Conservation (phyloP, 2,329 filamentous ascomycete genomes). For the Xylariaceae sp. region DNA sequence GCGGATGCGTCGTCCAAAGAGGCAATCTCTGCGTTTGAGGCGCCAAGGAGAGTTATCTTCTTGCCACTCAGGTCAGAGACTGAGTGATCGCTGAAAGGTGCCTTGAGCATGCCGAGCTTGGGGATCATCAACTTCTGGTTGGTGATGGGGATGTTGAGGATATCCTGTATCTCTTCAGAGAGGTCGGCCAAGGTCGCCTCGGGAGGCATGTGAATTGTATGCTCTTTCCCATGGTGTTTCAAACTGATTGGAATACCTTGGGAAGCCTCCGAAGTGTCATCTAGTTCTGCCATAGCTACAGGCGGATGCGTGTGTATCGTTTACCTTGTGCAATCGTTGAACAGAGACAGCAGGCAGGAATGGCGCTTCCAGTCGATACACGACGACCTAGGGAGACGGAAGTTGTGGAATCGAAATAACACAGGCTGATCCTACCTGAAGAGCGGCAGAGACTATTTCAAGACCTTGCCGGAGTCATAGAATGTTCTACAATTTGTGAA, state of each 20-base stretch:
- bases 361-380: no score
- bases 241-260: conserved; percentile 39
- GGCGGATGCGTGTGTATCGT: neutral
- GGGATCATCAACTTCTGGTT: conserved; percentile 68
- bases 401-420: no score
- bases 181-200: conserved; percentile 54
- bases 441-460: neutral
- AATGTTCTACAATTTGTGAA: conserved; percentile 7
- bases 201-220: conserved; percentile 39
- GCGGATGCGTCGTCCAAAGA: conserved; percentile 48
- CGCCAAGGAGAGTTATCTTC: conserved; percentile 63
- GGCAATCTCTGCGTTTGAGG: conserved; percentile 54
- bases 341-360: no score
- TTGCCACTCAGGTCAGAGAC: conserved; percentile 47
- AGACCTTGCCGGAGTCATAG: neutral
- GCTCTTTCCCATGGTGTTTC: conserved; percentile 41
- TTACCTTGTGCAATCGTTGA: no score
- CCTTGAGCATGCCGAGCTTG: conserved; percentile 60
- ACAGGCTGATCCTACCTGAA: neutral
- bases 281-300: conserved; percentile 14
- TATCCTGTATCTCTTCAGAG: conserved; percentile 50
- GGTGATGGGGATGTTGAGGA: conserved; percentile 53
- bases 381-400: no score
- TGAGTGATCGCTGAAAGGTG: conserved; percentile 54
- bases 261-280: conserved; percentile 5